phyloP scores from a whole-genome alignment of 495 filamentous ascomycete species.

The Bryoglossum gracile region DNA sequence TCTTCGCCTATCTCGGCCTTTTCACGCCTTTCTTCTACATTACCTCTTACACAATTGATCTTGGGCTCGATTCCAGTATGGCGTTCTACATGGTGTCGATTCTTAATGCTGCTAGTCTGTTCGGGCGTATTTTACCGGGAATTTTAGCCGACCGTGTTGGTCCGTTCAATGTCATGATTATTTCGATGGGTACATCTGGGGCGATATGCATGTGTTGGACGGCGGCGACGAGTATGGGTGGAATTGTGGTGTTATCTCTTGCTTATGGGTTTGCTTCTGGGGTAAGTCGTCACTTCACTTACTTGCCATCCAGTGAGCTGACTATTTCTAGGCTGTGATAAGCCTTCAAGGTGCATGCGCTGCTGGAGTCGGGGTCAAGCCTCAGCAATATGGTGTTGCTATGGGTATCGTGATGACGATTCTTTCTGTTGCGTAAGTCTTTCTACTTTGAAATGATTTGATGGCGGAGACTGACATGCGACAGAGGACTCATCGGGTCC shows the following conservation, averaged over 20 bases:
- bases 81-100: constrained; percentile 62
- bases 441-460: not conserved
- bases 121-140: constrained; percentile 63
- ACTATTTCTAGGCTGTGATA: constrained; percentile 7
- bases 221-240: constrained; percentile 45
- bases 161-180: constrained; percentile 64
- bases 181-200: constrained; percentile 48
- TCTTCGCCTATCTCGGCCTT: constrained; percentile 61
- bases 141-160: constrained; percentile 63
- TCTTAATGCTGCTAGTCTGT: constrained; percentile 59
- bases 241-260: constrained; percentile 55
- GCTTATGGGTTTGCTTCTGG: constrained; percentile 67
- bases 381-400: constrained; percentile 10
- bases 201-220: constrained; percentile 63
- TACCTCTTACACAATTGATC: constrained; percentile 41
- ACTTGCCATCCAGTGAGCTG: too few relatives aligned
- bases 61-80: constrained; percentile 49
- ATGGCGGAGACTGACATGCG: not conserved
- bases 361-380: not conserved
- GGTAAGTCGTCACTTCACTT: too few relatives aligned
- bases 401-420: constrained; percentile 13
- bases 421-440: constrained; percentile 10
- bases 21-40: constrained; percentile 70
- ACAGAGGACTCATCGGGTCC: constrained; percentile 10
- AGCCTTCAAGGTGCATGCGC: constrained; percentile 15